phyloP scores from a whole-genome alignment of 169 alveolate genomes.

The Hepatocystis sp. region DNA sequence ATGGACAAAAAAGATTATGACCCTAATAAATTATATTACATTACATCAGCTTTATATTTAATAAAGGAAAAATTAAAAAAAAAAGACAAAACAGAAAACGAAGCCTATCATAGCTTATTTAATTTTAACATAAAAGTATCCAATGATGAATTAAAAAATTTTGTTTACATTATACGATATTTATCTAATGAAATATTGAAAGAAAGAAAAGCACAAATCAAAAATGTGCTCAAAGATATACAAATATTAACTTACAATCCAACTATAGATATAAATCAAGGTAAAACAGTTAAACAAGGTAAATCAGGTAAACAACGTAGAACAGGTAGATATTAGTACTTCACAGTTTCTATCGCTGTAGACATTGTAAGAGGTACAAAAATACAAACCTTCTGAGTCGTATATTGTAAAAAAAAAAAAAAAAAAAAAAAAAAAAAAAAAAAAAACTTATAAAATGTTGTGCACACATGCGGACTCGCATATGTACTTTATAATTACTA shows the following conservation, averaged over 20 bases:
- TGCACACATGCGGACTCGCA: too few species aligned
- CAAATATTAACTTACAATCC: conserved; percentile 68
- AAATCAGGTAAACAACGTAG: too few species aligned
- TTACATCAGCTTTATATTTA: conserved; percentile 39
- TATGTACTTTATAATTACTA: too few species aligned
- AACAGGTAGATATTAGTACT: too few species aligned
- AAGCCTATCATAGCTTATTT: conserved; percentile 30
- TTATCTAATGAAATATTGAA: conserved; percentile 25
- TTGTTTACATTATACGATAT: conserved; percentile 48
- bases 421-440: too few species aligned
- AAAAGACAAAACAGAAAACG: conserved; percentile 41
- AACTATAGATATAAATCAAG: conserved; percentile 59
- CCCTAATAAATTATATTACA: not conserved
- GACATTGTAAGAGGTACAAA: too few species aligned
- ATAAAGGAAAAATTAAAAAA: conserved; percentile 68
- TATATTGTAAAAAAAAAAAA: too few species aligned
- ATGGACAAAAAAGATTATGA: not conserved
- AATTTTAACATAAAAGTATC: conserved; percentile 30
- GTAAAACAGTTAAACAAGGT: too few species aligned
- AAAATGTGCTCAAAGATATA: conserved; percentile 34
- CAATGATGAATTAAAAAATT: conserved; percentile 35
- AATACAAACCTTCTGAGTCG: too few species aligned
- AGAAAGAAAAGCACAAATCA: conserved; percentile 23
- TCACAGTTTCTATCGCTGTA: too few species aligned
- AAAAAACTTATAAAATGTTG: too few species aligned